phyloP scores from a whole-genome alignment of 2,329 filamentous ascomycete species.

The Tolypocladium endophyticum region DNA sequence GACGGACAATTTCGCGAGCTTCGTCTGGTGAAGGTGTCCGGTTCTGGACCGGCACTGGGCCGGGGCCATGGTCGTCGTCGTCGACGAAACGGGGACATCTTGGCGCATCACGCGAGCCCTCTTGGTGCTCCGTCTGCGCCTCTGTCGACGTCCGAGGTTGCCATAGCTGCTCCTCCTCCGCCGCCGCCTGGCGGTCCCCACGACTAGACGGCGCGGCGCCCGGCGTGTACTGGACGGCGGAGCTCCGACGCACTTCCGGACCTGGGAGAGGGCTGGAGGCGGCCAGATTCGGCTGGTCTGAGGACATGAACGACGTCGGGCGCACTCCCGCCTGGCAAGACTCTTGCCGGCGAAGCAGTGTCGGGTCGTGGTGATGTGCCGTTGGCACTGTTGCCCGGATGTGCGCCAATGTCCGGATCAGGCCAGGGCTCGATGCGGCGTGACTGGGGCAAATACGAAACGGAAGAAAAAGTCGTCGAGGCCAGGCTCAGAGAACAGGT shows the following conservation, averaged over 20 bases:
- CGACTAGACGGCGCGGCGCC: not conserved
- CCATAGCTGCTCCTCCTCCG: not conserved
- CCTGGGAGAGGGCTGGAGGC: not conserved
- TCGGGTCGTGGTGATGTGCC: not conserved
- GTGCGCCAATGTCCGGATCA: not conserved
- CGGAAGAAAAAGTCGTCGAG: not conserved
- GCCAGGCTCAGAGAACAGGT: not conserved
- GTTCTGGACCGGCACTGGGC: not conserved
- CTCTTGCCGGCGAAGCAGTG: not conserved
- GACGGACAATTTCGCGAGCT: slow-evolving; percentile 38
- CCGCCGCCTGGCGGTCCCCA: not conserved
- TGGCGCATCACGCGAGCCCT: not conserved
- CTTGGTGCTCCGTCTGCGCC: not conserved
- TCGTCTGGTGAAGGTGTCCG: slow-evolving; percentile 1
- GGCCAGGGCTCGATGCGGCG: not conserved
- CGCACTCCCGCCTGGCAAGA: not conserved
- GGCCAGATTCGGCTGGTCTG: not conserved
- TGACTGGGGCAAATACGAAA: not conserved
- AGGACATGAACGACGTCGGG: not conserved
- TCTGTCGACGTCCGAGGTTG: not conserved
- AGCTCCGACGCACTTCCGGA: not conserved
- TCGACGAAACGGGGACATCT: not conserved
- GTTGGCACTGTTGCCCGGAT: not conserved
- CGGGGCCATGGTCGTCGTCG: not conserved
- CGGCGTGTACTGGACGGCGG: not conserved